Base-by-base conservation (phyloP, 2,329 filamentous ascomycete species). In the Sphaerostilbella broomeana region DNA sequence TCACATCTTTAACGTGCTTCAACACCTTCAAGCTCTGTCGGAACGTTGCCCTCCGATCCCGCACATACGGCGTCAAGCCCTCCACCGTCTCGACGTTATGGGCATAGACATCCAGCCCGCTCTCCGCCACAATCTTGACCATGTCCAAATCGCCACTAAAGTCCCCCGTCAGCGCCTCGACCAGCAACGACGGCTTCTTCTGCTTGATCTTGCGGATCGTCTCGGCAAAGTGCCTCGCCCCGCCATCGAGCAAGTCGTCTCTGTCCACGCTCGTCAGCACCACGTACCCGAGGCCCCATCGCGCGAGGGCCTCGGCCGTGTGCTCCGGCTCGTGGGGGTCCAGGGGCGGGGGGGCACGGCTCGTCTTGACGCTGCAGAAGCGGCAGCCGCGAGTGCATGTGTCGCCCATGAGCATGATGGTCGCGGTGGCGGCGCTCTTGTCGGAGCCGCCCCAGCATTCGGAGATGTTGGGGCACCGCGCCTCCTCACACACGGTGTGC, bases 361-460 rank as follows among this genome's bases (percentile, higher is more conserved):
- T 81, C 3, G 92, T 98, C 73, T 97, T 97, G 37, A 98, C 92
- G 49, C 83, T 87, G 73, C 92, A 98, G 71, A 98, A 98, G 38
- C 92, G 79, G 65, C 92, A 98, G 13, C 90, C 92, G 44, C 92
- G 77, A 13, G 92, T 98, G 65, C 92, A 98, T 7, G 90, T 97
- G 62, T 98, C 92, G 48, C 92, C 92, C 89, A 97, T 97, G 33
- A 98, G 70, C 92, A 98, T 98, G 63, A 98, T 97, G 9, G 92
- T 98, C 3, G 92, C 92, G 21, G 92, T 98, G 4, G 92, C 92
- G 18, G 87, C 83, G 49, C 79, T 82, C 69, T 95, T 95, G 61
- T 84, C 79, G 57, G 73, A 79, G 22, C 92, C 92, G 46, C 92
- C 92, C 92, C 92, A 98, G 70, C 92, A 98, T 61, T 97, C 90